These are phyloP conservation scores for Bipolaris bicolor DNA, from an alignment of 2,329 filamentous ascomycete genomes.

Conservation along the genomic window DNA sequence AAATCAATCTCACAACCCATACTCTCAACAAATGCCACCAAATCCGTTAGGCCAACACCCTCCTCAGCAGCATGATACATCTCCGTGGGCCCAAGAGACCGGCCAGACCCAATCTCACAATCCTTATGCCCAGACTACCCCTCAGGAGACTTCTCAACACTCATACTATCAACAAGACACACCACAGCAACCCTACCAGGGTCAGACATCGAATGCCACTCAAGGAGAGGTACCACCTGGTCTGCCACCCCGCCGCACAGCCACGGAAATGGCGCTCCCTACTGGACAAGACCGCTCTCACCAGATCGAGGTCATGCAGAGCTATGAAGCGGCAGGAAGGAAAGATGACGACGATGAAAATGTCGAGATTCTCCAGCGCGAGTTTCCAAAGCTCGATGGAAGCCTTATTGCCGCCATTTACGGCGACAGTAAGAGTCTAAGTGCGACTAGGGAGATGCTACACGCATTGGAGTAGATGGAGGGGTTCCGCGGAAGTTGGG, in stretches of 20 bases:
- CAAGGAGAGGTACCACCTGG: conserved; percentile 27
- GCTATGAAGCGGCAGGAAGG: conserved; percentile 42
- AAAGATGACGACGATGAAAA: conserved; percentile 51
- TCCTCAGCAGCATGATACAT: conserved; percentile 16
- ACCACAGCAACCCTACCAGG: conserved; percentile 12
- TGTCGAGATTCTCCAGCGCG: conserved; percentile 50
- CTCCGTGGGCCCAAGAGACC: conserved; percentile 19
- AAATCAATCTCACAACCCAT: conserved; percentile 20
- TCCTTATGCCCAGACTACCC: conserved; percentile 11
- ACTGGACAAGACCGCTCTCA: conserved; percentile 51
- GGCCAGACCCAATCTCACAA: conserved; percentile 15
- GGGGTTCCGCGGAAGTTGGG: neutral
- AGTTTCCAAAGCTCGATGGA: conserved; percentile 54
- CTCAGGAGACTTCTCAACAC: conserved; percentile 13
- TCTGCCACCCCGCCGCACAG: conserved; percentile 38
- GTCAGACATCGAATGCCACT: conserved; percentile 7
- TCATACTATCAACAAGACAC: conserved; percentile 12
- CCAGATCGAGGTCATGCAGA: conserved; percentile 53
- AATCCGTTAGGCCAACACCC: conserved; percentile 14
- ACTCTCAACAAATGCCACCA: conserved; percentile 11
- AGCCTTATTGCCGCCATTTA: conserved; percentile 56
- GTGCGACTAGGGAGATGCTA: conserved; percentile 54
- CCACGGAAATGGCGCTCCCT: conserved; percentile 49
- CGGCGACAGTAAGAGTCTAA: conserved; percentile 50
- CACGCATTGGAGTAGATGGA: conserved; percentile 42